Conservation (phyloP, 2,329 filamentous ascomycete genomes). For the Aspergillus aculeatinus region DNA sequence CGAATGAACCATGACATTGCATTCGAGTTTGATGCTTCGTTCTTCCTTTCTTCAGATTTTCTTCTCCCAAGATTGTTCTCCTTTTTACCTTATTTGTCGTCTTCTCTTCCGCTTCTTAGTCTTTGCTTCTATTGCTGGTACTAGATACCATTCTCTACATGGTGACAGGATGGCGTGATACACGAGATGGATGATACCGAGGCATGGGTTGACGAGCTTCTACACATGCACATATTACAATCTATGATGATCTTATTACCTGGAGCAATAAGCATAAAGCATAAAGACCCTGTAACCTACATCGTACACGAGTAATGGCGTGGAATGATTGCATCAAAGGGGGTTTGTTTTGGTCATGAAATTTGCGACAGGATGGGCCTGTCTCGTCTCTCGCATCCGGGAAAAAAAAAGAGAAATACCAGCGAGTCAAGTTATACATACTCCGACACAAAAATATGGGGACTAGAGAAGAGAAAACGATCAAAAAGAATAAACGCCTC, state of each 20-base stretch:
- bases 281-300: no score
- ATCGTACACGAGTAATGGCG: no score
- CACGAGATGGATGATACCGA: conserved; percentile 15
- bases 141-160: conserved; percentile 13
- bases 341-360: background rate
- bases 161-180: conserved; percentile 9
- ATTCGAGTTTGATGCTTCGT: background rate
- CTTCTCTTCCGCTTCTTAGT: background rate
- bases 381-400: background rate
- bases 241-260: background rate
- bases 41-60: background rate
- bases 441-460: background rate
- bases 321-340: background rate
- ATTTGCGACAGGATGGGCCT: background rate
- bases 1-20: conserved; percentile 5
- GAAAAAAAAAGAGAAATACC: background rate
- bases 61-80: background rate
- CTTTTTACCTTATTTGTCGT: conserved; percentile 4
- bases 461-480: background rate
- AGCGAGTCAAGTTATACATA: background rate
- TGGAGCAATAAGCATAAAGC: background rate
- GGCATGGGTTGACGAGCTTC: conserved; percentile 2
- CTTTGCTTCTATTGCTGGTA: conserved; percentile 3
- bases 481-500: background rate
- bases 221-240: conserved; percentile 3